These are phyloP conservation scores for Rhizophagus sp. DNA, from an alignment of 192 early-diverging fungal genomes.

Conservation along the genomic window DNA sequence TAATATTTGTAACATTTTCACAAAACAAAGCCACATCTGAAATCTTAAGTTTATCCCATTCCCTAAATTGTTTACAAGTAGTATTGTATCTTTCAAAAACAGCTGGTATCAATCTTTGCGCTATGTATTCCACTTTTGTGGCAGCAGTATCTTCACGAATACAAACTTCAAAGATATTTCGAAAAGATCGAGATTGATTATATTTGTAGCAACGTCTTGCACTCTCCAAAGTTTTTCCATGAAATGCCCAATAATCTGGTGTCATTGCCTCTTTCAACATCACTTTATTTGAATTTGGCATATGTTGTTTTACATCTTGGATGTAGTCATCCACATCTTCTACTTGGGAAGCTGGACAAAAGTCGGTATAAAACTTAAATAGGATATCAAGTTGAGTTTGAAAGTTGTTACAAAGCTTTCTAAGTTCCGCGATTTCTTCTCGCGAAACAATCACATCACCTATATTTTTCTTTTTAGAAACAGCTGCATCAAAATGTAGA, in stretches of 20 bases:
- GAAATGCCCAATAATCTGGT: not conserved
- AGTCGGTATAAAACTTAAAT: not conserved
- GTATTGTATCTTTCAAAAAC: not conserved
- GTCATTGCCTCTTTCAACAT: not conserved
- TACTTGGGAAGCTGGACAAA: not conserved
- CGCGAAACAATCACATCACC: not conserved
- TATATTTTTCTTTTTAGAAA: not conserved
- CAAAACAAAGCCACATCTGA: not conserved
- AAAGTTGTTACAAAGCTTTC: not conserved
- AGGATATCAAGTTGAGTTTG: not conserved
- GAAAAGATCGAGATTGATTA: not conserved
- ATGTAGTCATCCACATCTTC: not conserved
- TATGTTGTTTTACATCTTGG: too few relatives aligned
- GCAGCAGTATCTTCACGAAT: not conserved
- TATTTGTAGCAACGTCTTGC: not conserved
- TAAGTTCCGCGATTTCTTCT: not conserved
- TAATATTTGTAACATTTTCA: conserved; percentile 6
- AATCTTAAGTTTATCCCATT: conserved; percentile 10
- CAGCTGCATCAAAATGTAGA: not conserved
- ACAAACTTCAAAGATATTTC: not conserved
- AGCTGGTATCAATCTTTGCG: not conserved
- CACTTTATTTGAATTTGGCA: too few relatives aligned
- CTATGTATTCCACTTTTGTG: not conserved
- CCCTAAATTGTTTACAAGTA: not conserved
- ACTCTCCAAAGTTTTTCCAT: not conserved